Percentiles rank a stretch among this genome's conserved stretches.
phyloP scores from a whole-genome alignment of 2,329 filamentous ascomycete species.

The Nigrospora oryzae region DNA sequence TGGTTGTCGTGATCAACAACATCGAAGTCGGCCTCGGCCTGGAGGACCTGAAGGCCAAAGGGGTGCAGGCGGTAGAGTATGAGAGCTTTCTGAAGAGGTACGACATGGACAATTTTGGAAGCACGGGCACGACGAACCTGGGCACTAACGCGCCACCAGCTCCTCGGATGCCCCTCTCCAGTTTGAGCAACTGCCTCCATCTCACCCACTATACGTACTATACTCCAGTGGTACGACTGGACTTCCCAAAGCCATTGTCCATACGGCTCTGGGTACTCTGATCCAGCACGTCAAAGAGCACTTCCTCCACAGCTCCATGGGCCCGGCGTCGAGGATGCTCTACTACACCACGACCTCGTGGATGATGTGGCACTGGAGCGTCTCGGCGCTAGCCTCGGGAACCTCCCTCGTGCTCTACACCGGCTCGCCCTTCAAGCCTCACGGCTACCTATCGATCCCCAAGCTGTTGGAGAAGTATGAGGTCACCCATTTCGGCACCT shows the following conservation, averaged over 20 bases:
- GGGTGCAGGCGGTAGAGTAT: constrained; percentile 34
- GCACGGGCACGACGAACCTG: background rate
- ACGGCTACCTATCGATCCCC: constrained; percentile 75
- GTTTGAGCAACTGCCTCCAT: constrained; percentile 74
- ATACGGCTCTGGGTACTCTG: constrained; percentile 81
- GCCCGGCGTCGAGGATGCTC: constrained; percentile 64
- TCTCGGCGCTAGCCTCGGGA: constrained; percentile 77
- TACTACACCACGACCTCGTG: constrained; percentile 94
- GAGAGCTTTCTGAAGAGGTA: constrained; percentile 31
- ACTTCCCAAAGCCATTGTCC: constrained; percentile 86
- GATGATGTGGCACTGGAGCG: constrained; percentile 99
- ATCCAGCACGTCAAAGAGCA: constrained; percentile 98
- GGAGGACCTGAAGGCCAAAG: constrained; percentile 27
- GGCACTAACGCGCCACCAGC: constrained; percentile 16
- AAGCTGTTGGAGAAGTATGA: constrained; percentile 69
- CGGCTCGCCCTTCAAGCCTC: constrained; percentile 78
- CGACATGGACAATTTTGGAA: background rate
- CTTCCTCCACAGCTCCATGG: constrained; percentile 75
- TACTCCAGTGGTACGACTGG: constrained; percentile 89
- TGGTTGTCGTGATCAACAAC: constrained; percentile 68
- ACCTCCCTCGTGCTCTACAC: constrained; percentile 83
- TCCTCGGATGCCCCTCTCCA: constrained; percentile 36
- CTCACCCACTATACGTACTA: constrained; percentile 87
- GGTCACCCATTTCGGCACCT: constrained; percentile 92
- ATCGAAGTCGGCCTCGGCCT: constrained; percentile 38